phyloP scores from a whole-genome alignment of 352 stramenopile species.

The Globisporangium sylvaticum region DNA sequence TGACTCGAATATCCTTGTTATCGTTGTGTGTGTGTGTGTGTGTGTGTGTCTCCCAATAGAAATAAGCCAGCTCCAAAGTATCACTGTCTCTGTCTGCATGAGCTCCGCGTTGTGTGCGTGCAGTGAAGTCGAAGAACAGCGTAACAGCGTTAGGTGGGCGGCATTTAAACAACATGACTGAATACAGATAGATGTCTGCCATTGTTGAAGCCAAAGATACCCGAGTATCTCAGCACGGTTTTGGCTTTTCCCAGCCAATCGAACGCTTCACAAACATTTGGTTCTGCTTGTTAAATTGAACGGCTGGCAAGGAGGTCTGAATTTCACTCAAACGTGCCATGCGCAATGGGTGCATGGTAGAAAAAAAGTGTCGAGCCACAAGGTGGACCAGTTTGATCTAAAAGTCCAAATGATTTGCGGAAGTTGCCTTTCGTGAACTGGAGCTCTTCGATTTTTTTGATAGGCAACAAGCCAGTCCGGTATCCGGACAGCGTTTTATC shows the following conservation, averaged over 20 bases:
- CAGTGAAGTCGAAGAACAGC: background rate
- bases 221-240: background rate
- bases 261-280: background rate
- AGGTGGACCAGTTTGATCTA: no score
- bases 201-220: background rate
- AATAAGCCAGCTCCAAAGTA: background rate
- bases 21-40: background rate
- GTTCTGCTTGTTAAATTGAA: background rate
- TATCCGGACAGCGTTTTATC: constrained; percentile 17
- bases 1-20: background rate
- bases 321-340: background rate
- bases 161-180: background rate
- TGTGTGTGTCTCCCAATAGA: background rate
- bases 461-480: constrained; percentile 15
- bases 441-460: constrained; percentile 16
- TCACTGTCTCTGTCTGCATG: background rate
- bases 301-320: background rate
- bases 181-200: background rate
- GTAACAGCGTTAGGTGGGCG: background rate
- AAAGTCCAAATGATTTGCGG: no score
- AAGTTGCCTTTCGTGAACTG: background rate
- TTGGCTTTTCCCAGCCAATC: background rate
- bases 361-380: background rate
- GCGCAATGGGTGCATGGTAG: background rate
- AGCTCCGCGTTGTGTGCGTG: background rate